Evolutionary conservation across 1,284 basidiomycete species (phyloP).

Genomic region (Sporisorium graminicola): DNA sequence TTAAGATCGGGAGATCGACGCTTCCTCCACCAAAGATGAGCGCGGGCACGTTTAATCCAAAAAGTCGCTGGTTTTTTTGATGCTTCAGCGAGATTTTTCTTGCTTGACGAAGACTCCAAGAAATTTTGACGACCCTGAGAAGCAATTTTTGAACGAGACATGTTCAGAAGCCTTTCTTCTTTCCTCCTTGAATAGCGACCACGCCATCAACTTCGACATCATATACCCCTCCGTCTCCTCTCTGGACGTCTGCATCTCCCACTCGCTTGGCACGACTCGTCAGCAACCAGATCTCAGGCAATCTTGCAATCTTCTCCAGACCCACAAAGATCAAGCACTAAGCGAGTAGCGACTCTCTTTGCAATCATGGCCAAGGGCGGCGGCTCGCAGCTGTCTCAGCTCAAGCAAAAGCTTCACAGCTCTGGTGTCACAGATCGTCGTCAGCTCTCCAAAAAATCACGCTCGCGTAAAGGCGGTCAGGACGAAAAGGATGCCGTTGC

Average conservation of each 20-base stretch:
- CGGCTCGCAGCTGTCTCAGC: slow-evolving; percentile 68
- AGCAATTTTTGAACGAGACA: neutral
- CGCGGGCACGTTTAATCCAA: too few relatives aligned
- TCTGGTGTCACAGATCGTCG: slow-evolving; percentile 63
- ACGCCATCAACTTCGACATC: slow-evolving; percentile 6
- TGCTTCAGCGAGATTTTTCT: neutral
- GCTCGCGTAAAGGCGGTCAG: slow-evolving; percentile 73
- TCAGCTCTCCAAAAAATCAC: slow-evolving; percentile 56
- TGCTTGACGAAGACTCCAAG: neutral
- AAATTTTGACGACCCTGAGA: slow-evolving; percentile 34
- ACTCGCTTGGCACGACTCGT: too few relatives aligned
- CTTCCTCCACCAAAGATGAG: slow-evolving; percentile 11
- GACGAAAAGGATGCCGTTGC: slow-evolving; percentile 69
- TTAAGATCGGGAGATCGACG: slow-evolving; percentile 28
- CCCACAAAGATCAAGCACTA: neutral
- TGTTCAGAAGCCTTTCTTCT: neutral
- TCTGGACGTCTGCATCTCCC: neutral
- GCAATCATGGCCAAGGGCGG: slow-evolving; percentile 59
- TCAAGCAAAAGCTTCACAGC: slow-evolving; percentile 61
- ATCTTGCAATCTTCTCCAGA: neutral
- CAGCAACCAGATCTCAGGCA: neutral
- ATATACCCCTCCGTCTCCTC: slow-evolving; percentile 15
- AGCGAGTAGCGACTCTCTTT: neutral
- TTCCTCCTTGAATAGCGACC: slow-evolving; percentile 5
- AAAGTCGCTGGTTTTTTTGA: neutral